Conservation (phyloP, 352 stramenopile genomes). For the Pythium rishiriense region DNA sequence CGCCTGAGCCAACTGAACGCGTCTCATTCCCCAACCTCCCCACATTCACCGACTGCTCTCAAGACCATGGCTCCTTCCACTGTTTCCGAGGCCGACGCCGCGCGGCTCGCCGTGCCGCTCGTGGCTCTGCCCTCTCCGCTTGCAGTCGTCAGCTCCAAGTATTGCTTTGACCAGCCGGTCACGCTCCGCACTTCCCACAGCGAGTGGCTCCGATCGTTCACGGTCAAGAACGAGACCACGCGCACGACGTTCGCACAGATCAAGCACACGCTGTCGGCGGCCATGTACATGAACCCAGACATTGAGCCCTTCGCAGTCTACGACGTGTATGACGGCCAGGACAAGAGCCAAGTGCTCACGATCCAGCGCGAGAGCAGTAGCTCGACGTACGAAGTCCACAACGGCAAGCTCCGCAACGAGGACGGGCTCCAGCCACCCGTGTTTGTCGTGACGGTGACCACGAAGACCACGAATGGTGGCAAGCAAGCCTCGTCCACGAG, state of each 20-base stretch:
- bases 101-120: background rate
- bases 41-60: too few species aligned
- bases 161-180: constrained; percentile 2
- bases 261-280: constrained; percentile 4
- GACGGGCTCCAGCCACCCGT: constrained; percentile 4
- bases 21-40: too few species aligned
- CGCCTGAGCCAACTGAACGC: too few species aligned
- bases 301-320: constrained; percentile 8
- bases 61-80: background rate
- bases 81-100: background rate
- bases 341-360: constrained; percentile 6
- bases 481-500: background rate
- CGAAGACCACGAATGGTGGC: background rate
- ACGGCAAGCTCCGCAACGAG: constrained; percentile 8
- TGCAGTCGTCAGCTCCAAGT: background rate
- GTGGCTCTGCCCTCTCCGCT: background rate
- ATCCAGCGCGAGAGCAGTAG: background rate
- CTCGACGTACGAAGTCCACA: constrained; percentile 10
- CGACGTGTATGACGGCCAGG: background rate
- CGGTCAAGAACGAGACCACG: constrained; percentile 8
- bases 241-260: background rate
- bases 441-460: background rate
- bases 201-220: constrained; percentile 4
- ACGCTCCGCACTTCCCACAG: background rate
- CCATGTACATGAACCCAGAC: constrained; percentile 7